phyloP scores from a whole-genome alignment of 345 rosid genomes.

The Eucalyptus urophylla region DNA sequence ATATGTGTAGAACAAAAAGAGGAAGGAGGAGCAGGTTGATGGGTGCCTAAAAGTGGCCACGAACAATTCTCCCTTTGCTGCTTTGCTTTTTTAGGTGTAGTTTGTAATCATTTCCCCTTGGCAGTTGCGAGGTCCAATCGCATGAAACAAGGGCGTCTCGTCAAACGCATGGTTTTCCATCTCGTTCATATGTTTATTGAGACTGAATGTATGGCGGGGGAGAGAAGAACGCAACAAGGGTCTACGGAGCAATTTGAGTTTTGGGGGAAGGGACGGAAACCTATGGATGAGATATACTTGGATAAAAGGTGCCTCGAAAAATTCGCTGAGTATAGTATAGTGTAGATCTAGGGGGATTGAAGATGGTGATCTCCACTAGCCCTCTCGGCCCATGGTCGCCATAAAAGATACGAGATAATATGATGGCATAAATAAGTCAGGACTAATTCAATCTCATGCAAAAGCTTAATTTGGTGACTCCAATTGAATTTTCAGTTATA shows the following conservation, averaged over 20 bases:
- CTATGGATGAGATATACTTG: neutral
- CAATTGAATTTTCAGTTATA: neutral
- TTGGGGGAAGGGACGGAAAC: neutral
- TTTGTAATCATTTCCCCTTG: neutral
- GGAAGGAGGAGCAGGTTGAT: neutral
- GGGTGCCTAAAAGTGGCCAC: neutral
- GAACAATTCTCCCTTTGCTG: neutral
- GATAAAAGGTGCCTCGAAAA: neutral
- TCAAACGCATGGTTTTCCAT: neutral
- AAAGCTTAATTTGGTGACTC: neutral
- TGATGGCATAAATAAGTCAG: neutral
- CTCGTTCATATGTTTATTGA: neutral
- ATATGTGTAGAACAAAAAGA: neutral
- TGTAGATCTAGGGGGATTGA: neutral
- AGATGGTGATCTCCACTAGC: neutral
- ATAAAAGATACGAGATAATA: neutral
- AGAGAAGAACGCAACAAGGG: neutral
- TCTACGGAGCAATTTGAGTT: neutral
- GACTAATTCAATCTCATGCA: fast-evolving
- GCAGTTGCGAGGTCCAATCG: neutral
- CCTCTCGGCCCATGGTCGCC: neutral
- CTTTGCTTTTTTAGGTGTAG: neutral
- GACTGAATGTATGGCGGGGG: neutral
- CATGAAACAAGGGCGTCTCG: neutral
- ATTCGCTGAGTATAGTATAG: neutral